Evolutionary conservation across 2,329 filamentous ascomycete genomes (phyloP).

Genomic region (Hypoxylon sp.): DNA sequence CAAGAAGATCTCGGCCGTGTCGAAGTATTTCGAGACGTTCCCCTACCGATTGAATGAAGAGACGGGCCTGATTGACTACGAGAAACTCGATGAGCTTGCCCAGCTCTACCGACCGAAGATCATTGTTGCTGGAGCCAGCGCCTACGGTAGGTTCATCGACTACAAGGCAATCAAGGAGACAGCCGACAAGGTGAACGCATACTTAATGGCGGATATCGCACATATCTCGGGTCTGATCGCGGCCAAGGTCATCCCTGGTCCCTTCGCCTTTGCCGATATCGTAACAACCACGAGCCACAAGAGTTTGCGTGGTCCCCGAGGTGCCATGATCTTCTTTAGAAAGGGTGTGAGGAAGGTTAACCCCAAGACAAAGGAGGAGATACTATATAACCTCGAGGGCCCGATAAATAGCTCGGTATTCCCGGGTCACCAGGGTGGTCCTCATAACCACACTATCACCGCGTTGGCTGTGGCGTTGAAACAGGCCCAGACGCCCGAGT

Average conservation of each 20-base stretch:
- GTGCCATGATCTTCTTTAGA: conserved; percentile 98
- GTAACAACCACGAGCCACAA: conserved; percentile 99
- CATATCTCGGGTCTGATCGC: conserved; percentile 96
- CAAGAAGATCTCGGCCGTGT: conserved; percentile 97
- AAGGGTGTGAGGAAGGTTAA: conserved; percentile 89
- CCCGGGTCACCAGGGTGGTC: conserved; percentile 96
- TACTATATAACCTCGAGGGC: conserved; percentile 89
- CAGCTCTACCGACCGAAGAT: conserved; percentile 94
- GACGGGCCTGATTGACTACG: conserved; percentile 96
- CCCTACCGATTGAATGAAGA: conserved; percentile 92
- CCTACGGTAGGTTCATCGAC: conserved; percentile 96
- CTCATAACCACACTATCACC: conserved; percentile 99
- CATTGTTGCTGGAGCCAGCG: conserved; percentile 91
- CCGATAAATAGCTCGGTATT: conserved; percentile 98
- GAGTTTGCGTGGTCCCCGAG: conserved; percentile 92
- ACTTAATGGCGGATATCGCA: conserved; percentile 95
- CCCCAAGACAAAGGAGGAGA: conserved; percentile 87
- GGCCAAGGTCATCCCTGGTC: conserved; percentile 89
- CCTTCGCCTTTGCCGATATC: conserved; percentile 91
- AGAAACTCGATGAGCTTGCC: conserved; percentile 88
- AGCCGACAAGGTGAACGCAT: conserved; percentile 90
- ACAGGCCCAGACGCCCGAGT: conserved; percentile 90
- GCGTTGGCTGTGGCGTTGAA: conserved; percentile 94
- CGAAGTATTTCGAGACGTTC: conserved; percentile 98
- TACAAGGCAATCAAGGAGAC: conserved; percentile 94